Base-by-base conservation (phyloP, 2,329 filamentous ascomycete genomes). In the Shiraia sp. region DNA sequence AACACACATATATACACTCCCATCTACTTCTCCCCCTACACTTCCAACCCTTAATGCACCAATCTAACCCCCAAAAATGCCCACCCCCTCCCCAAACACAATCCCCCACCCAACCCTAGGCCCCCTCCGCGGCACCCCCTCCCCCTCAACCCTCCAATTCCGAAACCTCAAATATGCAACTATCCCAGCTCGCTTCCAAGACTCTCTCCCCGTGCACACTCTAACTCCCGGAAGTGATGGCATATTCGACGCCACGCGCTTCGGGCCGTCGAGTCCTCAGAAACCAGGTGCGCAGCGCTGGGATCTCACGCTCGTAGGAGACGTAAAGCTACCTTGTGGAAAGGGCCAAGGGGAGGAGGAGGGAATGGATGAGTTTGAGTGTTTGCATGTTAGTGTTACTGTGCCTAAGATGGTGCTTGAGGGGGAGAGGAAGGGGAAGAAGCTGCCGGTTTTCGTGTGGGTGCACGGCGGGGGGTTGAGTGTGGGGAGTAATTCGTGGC, bases 391-490 rank as follows among this genome's bases (percentile, higher is more conserved):
- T 25, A 59, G 59, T 28, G 53, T 71, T 15, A 68, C 60, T 0
- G 59, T 68, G 12, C 69, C 69, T 0, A 61, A 49, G 14, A 8
- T 30, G 28, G 27, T 34, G 10, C 9, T 33, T 13, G 10, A 14
- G 8, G n/a, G 7, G 12, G 9, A 14, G 12, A 14, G n/a, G 12
- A 15, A 40, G 13, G 24, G n/a, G 14, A 34, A 45, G 29, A 25
- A 17, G 19, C 61, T 80, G 3, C 79, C 78, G 0, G 78, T 81
- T 0, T 66, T 80, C 17, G 68, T 76, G 2, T 79, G 77, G 54
- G 70, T 81, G 3, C 77, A 81, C 43, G 78, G 79, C 1, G 78
- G 79, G n/a, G 78, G 72, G 0, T 70, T 78, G 25, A 62, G 65
- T 6, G 67, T 75, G 7, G 79, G 78, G 6, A 73, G 72, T 2